A percentile compares a stretch with the other conserved stretches of the same genome.
These are phyloP conservation scores for Oehlia diaphana DNA, from an alignment of 192 early-diverging fungal species.

Conservation along the genomic window DNA sequence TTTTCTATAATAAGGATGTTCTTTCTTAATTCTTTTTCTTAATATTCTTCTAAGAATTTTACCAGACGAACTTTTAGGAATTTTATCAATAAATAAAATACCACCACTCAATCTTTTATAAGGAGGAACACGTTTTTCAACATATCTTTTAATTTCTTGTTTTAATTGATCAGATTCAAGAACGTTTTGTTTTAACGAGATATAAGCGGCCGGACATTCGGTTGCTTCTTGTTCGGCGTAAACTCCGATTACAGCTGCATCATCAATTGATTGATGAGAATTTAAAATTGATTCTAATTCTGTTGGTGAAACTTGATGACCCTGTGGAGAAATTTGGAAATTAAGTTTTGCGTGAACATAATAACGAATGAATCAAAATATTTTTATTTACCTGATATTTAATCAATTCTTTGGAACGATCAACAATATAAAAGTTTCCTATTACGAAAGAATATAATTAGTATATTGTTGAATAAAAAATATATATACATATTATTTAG, in stretches of 20 bases:
- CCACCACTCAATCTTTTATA: constrained; percentile 84
- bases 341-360: too few species aligned
- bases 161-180: constrained; percentile 42
- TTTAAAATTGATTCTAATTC: constrained; percentile 80
- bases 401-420: constrained; percentile 89
- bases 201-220: constrained; percentile 77
- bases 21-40: constrained; percentile 26
- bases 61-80: constrained; percentile 79
- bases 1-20: too few species aligned
- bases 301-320: constrained; percentile 80
- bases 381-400: constrained; percentile 75
- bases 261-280: constrained; percentile 67
- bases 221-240: constrained; percentile 65
- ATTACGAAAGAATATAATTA: neutral
- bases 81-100: constrained; percentile 63
- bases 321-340: constrained; percentile 14
- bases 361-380: too few species aligned
- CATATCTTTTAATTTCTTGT: constrained; percentile 52
- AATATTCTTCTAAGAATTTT: constrained; percentile 81
- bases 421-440: constrained; percentile 60
- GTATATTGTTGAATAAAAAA: too few species aligned
- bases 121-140: constrained; percentile 58
- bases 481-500: too few species aligned
- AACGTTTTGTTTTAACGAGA: constrained; percentile 53
- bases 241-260: constrained; percentile 69